phyloP scores from a whole-genome alignment of 2,329 filamentous ascomycete genomes.

The Aspergillus felis region DNA sequence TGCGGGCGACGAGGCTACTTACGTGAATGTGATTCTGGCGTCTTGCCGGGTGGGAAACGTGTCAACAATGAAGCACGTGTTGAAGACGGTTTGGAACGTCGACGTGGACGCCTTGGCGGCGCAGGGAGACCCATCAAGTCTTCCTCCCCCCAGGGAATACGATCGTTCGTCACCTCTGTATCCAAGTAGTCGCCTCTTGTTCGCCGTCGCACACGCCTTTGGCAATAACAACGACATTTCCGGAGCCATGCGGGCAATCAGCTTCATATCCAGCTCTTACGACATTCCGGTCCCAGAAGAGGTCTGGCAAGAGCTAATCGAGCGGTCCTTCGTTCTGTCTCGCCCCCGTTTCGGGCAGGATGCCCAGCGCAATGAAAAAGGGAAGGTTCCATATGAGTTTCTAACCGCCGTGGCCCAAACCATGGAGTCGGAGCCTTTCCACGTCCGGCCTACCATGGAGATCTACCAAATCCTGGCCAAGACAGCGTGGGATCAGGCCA shows the following conservation, averaged over 20 bases:
- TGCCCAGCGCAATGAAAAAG: slow-evolving; percentile 21
- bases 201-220: slow-evolving; percentile 65
- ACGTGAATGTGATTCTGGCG: slow-evolving; percentile 51
- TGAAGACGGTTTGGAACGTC: slow-evolving; percentile 54
- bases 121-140: slow-evolving; percentile 27
- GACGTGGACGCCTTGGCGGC: slow-evolving; percentile 42
- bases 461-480: slow-evolving; percentile 46
- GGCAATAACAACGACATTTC: slow-evolving; percentile 62
- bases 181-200: slow-evolving; percentile 58
- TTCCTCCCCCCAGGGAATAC: slow-evolving; percentile 39
- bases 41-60: slow-evolving; percentile 51
- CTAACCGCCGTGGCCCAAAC: slow-evolving; percentile 54
- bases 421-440: slow-evolving; percentile 58
- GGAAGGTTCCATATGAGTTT: slow-evolving; percentile 40
- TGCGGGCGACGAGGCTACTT: slow-evolving; percentile 50
- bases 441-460: slow-evolving; percentile 53
- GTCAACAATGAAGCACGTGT: slow-evolving; percentile 43
- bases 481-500: slow-evolving; percentile 16
- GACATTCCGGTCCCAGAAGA: slow-evolving; percentile 52
- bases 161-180: slow-evolving; percentile 50
- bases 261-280: slow-evolving; percentile 60
- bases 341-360: slow-evolving; percentile 36
- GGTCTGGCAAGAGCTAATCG: slow-evolving; percentile 64
- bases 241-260: slow-evolving; percentile 56
- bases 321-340: slow-evolving; percentile 62